phyloP scores from a whole-genome alignment of 163 green algal genomes.

The Chlorella variabilis region DNA sequence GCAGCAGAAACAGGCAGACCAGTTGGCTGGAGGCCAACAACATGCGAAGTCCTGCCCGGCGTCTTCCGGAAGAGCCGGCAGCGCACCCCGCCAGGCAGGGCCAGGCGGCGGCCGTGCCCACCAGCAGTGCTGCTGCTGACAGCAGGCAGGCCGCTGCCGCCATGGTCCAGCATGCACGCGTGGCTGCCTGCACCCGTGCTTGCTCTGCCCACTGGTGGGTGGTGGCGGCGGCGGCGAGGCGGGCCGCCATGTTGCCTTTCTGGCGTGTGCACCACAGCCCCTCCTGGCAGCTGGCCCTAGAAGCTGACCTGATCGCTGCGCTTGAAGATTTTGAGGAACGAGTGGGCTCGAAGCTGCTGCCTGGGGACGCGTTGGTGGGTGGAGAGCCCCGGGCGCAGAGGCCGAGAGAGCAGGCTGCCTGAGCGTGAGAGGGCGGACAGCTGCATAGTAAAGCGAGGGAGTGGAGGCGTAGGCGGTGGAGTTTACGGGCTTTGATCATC shows the following conservation, averaged over 20 bases:
- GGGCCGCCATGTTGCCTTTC: not conserved
- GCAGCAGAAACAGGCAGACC: not conserved
- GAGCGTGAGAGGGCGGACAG: not conserved
- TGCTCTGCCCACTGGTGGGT: no score
- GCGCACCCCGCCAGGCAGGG: not conserved
- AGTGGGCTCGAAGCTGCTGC: not conserved
- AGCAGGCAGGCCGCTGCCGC: not conserved
- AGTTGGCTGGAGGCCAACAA: not conserved
- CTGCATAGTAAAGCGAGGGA: not conserved
- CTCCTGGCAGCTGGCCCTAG: no score
- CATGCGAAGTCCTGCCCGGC: no score
- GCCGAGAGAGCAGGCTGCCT: not conserved
- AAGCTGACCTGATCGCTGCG: not conserved
- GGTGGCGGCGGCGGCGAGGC: no score
- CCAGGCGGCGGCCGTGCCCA: not conserved
- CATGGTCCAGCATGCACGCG: not conserved
- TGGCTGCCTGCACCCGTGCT: not conserved
- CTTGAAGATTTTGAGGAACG: slow-evolving; percentile 6
- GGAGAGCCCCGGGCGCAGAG: not conserved
- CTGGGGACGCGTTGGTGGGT: not conserved
- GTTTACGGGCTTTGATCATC: not conserved
- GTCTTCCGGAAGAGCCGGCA: not conserved
- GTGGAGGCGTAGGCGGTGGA: no score
- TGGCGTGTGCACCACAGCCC: no score
- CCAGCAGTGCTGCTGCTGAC: not conserved